phyloP scores from a whole-genome alignment of 2,329 filamentous ascomycete genomes.

The Colletotrichum sp. region DNA sequence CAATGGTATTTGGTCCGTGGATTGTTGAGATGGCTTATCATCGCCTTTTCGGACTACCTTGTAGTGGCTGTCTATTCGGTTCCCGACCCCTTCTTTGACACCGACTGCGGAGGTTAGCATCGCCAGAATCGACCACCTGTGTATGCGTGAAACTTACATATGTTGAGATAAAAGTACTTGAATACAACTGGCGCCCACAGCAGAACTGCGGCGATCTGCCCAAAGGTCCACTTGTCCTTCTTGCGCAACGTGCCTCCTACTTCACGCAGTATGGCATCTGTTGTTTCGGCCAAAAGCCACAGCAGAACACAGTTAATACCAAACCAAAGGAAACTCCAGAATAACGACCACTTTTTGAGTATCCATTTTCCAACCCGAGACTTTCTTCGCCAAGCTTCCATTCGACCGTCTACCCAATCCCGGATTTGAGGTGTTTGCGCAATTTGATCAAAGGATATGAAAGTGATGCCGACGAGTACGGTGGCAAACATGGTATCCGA shows the following conservation, averaged over 20 bases:
- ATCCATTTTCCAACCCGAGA: too few species aligned
- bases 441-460: too few species aligned
- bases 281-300: too few species aligned
- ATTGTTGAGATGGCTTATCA: background rate
- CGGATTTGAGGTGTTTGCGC: too few species aligned
- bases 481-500: too few species aligned
- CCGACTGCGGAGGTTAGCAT: background rate
- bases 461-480: too few species aligned
- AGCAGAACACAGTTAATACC: too few species aligned
- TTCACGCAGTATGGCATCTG: too few species aligned
- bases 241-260: background rate
- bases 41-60: background rate
- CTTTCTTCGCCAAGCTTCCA: too few species aligned
- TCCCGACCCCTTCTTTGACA: background rate
- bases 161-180: conserved; percentile 25
- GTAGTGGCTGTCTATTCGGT: background rate
- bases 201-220: conserved; percentile 28
- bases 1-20: background rate
- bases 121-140: accelerated
- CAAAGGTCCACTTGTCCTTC: conserved; percentile 25
- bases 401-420: too few species aligned
- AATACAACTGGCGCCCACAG: conserved; percentile 26
- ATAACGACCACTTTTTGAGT: too few species aligned
- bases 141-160: conserved; percentile 9
- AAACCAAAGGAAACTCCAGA: too few species aligned